Evolutionary conservation across 495 filamentous ascomycete genomes (phyloP), one percentile per base, ranked within the genome.

Genomic region (Cetradonia linearis): DNA sequence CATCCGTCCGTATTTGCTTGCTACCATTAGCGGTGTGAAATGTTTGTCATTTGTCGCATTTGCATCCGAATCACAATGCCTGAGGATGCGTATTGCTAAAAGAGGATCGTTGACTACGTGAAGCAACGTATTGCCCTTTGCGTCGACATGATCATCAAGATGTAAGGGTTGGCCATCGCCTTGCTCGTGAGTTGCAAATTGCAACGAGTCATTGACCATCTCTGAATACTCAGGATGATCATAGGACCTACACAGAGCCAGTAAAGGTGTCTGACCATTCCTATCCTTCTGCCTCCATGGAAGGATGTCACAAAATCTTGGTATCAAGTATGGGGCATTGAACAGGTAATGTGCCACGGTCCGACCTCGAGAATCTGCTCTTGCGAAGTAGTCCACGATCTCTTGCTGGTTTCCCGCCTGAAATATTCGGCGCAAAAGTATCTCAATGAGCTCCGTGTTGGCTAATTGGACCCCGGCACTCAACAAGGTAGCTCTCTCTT

Each of bases 291-390:
- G 80, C 53, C 82, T 80, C 94, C 94, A 99, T 10, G 92, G 89
- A 50, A 97, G 72, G 66, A 91, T 69, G 28, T 78, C 76, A 16
- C 89, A 89, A 48, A 97, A 81, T 48, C 80, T 76, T 30, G 74
- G 73, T 67, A 97, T 88, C 36, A 97, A 75, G 27, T 82, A 79
- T 4, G 92, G 93, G 5, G 88, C 84, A 69, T 92, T 89, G 74
- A 97, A 99, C n/a, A 99, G 75, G 68, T 97, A 99, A 71, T 99
- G 94, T 3, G 84, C 92, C 44, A 87, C 84, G 44, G 91, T 95
- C 40, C 94, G 84, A 33, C 93, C 94, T 71, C 89, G 83, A 42
- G 76, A 82, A 68, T 99, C 94, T 59, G 91, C 83, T 59, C 80
- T 76, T 28, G 79, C 74, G 60, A 97, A 72, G 70, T 97, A 97